A percentile compares a stretch with the other conserved stretches of the same genome.
Evolutionary conservation across 805 yeast species (phyloP).

Genomic region (Barnettozyma pratensis): DNA sequence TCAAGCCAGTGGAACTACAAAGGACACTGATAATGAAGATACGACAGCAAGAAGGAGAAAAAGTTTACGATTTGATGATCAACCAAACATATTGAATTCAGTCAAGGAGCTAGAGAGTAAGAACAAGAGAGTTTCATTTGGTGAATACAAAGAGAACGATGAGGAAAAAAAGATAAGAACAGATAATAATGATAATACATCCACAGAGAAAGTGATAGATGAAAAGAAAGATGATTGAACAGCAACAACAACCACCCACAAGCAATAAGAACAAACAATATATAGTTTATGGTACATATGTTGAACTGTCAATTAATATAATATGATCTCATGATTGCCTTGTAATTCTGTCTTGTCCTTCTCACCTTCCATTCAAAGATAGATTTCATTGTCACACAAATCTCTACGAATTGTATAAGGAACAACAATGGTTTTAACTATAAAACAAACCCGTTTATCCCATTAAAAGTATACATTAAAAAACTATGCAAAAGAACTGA

Average conservation of each 20-base stretch:
- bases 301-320: too few species aligned
- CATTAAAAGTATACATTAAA: conserved; percentile 15
- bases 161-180: background rate
- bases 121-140: conserved; percentile 8
- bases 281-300: too few species aligned
- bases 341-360: too few species aligned
- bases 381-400: background rate
- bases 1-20: conserved; percentile 18
- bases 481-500: background rate
- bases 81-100: conserved; percentile 24
- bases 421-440: background rate
- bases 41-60: conserved; percentile 30
- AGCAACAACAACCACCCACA: too few species aligned
- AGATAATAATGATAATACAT: background rate
- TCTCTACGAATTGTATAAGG: background rate
- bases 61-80: conserved; percentile 42
- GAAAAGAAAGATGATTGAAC: background rate
- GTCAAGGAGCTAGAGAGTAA: conserved; percentile 18
- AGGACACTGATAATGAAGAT: conserved; percentile 3
- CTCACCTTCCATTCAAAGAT: too few species aligned
- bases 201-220: background rate
- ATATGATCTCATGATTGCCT: too few species aligned
- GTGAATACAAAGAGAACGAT: conserved; percentile 2
- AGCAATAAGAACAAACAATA: too few species aligned
- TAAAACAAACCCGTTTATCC: conserved; percentile 15